phyloP scores from a whole-genome alignment of 176 grass and related monocot genomes.

The Hsuehochloa calcarea region DNA sequence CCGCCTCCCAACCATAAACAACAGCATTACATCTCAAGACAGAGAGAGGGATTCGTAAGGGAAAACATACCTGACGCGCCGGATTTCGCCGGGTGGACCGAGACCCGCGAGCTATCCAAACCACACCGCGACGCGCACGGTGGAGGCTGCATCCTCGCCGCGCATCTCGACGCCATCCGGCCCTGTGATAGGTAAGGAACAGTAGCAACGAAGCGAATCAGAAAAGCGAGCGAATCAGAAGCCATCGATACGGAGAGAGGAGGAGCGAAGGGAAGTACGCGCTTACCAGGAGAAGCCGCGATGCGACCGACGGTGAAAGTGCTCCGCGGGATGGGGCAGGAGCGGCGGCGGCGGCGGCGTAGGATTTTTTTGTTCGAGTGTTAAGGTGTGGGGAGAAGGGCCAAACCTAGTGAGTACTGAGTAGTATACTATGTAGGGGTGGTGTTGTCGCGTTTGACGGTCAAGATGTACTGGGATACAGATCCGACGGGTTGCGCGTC shows the following conservation, averaged over 20 bases:
- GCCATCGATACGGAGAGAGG: neutral
- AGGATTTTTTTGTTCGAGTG: neutral
- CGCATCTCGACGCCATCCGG: slow-evolving; percentile 33
- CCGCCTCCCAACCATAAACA: neutral
- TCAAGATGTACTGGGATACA: neutral
- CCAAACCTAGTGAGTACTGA: neutral
- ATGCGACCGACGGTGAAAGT: neutral
- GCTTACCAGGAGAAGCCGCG: neutral
- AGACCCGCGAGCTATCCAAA: neutral
- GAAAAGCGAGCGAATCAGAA: neutral
- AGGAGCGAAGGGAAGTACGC: too few relatives aligned
- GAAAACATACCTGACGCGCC: slow-evolving; percentile 32
- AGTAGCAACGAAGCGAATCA: neutral
- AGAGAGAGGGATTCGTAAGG: neutral
- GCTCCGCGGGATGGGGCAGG: neutral
- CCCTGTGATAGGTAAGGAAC: neutral
- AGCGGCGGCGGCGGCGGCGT: neutral
- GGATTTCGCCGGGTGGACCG: neutral
- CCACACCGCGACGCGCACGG: neutral
- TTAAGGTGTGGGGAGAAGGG: neutral
- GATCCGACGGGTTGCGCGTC: neutral
- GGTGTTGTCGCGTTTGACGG: neutral
- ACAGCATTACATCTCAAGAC: neutral
- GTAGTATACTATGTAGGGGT: neutral
- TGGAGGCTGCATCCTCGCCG: slow-evolving; percentile 4